These are phyloP conservation scores for Diaporthe humulicola DNA, from an alignment of 2,329 filamentous ascomycete genomes.

Conservation along the genomic window DNA sequence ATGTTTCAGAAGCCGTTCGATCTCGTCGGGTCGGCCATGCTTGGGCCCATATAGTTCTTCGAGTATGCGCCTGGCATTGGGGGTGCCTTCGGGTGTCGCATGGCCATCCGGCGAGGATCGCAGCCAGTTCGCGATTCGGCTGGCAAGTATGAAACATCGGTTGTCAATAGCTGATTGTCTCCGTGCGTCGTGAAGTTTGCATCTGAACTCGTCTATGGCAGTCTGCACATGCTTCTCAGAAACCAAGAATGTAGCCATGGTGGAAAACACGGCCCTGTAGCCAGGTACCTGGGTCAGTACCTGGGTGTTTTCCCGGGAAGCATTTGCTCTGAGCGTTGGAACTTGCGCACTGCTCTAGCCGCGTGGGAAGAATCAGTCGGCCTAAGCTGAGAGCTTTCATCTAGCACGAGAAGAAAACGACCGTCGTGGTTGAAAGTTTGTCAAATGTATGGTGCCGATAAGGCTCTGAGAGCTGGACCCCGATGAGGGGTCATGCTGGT, in stretches of 20 bases:
- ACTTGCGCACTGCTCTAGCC: too few relatives aligned
- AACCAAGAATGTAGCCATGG: not conserved
- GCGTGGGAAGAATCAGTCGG: not conserved
- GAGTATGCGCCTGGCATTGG: not conserved
- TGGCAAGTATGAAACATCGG: not conserved
- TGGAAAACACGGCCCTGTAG: too few relatives aligned
- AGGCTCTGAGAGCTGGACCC: conserved; percentile 2
- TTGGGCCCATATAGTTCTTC: not conserved
- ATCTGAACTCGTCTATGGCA: not conserved
- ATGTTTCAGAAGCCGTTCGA: not conserved
- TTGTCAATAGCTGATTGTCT: not conserved
- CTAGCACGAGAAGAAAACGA: not conserved
- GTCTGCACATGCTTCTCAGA: not conserved
- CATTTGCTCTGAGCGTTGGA: too few relatives aligned
- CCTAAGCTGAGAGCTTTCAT: not conserved
- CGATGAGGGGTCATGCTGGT: not conserved
- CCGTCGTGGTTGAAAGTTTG: not conserved
- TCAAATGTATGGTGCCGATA: not conserved
- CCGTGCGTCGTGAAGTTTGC: not conserved
- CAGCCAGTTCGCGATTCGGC: not conserved
- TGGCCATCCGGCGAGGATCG: not conserved
- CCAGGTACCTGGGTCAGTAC: too few relatives aligned
- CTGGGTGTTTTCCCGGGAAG: too few relatives aligned
- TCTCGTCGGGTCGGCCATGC: not conserved
- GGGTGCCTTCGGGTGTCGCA: not conserved